Base-by-base conservation (phyloP, 2,329 filamentous ascomycete genomes). In the Aspergillus phoenicis region DNA sequence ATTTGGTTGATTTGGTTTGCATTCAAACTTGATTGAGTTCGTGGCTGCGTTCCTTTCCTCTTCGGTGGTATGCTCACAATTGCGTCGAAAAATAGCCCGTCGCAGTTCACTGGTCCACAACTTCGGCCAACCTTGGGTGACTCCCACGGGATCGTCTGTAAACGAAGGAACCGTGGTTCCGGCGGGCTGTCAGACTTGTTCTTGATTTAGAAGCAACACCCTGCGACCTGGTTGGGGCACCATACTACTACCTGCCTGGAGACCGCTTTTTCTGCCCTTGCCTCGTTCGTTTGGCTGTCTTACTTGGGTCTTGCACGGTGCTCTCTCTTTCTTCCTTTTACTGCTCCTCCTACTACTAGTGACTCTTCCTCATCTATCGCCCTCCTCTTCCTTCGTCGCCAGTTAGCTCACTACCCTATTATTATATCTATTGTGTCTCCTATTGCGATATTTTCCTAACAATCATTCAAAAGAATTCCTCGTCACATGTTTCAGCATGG, bases 401-500 rank as follows among this genome's bases (percentile, higher is more conserved):
- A 8, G 17, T 22, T 22, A 24, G 20, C 17, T 45, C 22, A 22
- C 5, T 13, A 45, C 41, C 20, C 11, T 36, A 13, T 22, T 24
- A 20, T 45, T 45, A 45, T 45, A 22, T 10, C 13, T 45, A 45
- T 24, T 45, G 6, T 15, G 22, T 47, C 20, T 47, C 10, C 45
- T 49, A 10, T 49, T 8, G 8, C 45, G 41, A n/a, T 49, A 22
- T 28, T n/a, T 24, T 24, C 47, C 47, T 51, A 51, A 30, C 39
- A 8, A 10, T 20, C 39, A 43, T 15, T 30, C 47, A 33, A 36
- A 15, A 15, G 10, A 11, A n/a, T 36, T 15, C 15, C 24, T 52
- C 48, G 17, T 39, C 28, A 60, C 53, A 60, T 55, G 43, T 30
- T 17, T 8, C 47, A 51, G 26, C 49, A 68, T 68, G 67, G 63